Conservation (phyloP, 139 green algal genomes). For the Dunaliella sp. region DNA sequence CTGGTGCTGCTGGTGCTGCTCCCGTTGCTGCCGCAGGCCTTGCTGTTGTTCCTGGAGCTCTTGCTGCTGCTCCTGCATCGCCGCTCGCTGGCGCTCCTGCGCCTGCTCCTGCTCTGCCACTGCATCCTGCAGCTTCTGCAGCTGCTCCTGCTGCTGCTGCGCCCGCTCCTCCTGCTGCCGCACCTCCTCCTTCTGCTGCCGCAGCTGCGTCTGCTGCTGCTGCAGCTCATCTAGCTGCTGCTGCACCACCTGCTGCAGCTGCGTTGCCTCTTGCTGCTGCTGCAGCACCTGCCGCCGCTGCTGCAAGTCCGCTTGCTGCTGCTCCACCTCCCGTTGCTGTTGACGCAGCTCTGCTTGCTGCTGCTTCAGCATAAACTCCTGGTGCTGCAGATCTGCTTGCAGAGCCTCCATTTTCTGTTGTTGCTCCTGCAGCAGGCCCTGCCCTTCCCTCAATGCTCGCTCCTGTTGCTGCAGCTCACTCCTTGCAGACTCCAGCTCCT, state of each 20-base stretch:
- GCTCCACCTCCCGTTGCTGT: neutral
- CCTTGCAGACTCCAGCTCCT: no score
- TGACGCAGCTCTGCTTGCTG: neutral
- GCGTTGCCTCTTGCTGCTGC: neutral
- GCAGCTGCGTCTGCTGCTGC: neutral
- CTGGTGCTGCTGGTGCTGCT: slow-evolving; percentile 2
- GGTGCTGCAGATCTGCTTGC: neutral
- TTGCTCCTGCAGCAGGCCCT: neutral
- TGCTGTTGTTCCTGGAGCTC: neutral
- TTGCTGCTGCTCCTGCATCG: neutral
- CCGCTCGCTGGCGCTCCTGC: neutral
- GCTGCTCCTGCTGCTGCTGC: neutral
- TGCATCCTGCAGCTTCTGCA: neutral
- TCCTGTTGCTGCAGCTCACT: neutral
- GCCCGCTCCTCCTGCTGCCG: neutral
- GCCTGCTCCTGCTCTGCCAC: neutral
- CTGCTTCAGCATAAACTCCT: neutral
- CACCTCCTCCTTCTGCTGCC: neutral
- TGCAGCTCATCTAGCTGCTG: neutral
- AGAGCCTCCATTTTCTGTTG: neutral
- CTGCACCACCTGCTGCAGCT: neutral
- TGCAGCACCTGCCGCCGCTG: neutral
- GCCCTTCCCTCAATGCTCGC: neutral
- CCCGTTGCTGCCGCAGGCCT: neutral
- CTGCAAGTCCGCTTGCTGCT: neutral